Percentiles rank a stretch among this genome's conserved stretches.
These are phyloP conservation scores for Lipomyces oligophaga DNA, from an alignment of 805 yeast species.

Conservation along the genomic window DNA sequence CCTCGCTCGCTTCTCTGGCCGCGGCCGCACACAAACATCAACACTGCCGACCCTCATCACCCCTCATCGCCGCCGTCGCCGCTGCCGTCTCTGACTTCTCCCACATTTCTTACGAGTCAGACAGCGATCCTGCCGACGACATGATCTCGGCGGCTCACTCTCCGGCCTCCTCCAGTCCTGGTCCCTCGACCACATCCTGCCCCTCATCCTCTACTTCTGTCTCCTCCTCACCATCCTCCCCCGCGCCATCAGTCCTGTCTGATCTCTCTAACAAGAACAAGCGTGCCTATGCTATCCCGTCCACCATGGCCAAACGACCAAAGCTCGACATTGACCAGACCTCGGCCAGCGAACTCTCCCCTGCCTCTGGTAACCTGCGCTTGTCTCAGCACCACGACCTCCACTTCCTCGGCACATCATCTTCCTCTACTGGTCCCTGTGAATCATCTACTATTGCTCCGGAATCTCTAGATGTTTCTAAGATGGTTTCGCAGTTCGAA, in stretches of 20 bases:
- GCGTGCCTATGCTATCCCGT: slow-evolving; percentile 3
- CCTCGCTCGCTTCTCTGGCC: background rate
- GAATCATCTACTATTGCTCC: too few relatives aligned
- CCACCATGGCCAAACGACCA: slow-evolving; percentile 3
- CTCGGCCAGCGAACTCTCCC: background rate
- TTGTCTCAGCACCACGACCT: background rate
- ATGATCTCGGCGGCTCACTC: background rate
- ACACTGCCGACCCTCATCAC: background rate
- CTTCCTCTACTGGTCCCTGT: background rate
- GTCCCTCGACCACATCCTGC: background rate
- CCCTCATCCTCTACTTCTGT: background rate
- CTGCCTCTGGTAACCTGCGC: background rate
- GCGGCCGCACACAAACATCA: background rate
- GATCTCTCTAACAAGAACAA: slow-evolving; percentile 2
- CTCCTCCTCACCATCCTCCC: background rate
- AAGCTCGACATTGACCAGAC: slow-evolving; percentile 11
- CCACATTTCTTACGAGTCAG: too few relatives aligned
- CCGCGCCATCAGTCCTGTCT: background rate
- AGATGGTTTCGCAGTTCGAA: too few relatives aligned
- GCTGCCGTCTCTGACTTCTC: slow-evolving; percentile 10
- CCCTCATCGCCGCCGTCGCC: slow-evolving; percentile 5
- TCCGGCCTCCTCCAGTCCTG: background rate
- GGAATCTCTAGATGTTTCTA: too few relatives aligned
- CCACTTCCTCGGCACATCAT: background rate
- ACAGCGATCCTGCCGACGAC: background rate